Conservation (phyloP, 1,284 basidiomycete genomes). For the Sanghuangporus weigelae region DNA sequence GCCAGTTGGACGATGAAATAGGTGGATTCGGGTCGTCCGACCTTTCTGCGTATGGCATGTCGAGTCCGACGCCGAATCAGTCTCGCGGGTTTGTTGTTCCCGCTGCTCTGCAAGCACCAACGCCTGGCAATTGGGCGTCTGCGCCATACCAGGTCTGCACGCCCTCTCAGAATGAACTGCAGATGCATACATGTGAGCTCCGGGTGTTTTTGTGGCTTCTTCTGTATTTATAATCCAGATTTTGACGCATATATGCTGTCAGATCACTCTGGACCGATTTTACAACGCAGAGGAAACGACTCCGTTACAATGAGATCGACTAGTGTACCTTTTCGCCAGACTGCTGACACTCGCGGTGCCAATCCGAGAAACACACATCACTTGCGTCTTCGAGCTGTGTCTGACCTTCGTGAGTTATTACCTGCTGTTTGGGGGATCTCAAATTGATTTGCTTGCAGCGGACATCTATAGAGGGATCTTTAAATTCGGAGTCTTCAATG, state of each 20-base stretch:
- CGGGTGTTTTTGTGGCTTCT: not conserved
- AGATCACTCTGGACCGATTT: not conserved
- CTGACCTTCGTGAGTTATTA: conserved; percentile 56
- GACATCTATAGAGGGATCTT: conserved; percentile 78
- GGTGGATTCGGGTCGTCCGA: conserved; percentile 2
- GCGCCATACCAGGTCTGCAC: not conserved
- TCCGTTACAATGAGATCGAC: not conserved
- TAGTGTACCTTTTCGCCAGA: not conserved
- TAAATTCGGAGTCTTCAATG: conserved; percentile 87
- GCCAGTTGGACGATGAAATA: not conserved
- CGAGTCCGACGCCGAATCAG: conserved; percentile 8
- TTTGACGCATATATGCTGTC: conserved; percentile 13
- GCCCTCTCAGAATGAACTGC: not conserved
- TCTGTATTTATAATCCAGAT: not conserved
- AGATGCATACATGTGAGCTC: not conserved
- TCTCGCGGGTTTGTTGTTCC: not conserved
- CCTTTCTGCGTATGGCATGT: not conserved
- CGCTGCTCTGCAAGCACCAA: not conserved
- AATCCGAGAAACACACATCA: conserved; percentile 38
- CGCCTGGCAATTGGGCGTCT: not conserved
- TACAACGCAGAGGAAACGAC: not conserved
- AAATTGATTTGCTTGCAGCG: conserved; percentile 40
- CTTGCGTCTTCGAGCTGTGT: conserved; percentile 60
- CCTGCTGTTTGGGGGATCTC: not conserved
- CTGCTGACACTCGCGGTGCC: conserved; percentile 12